A percentile compares a stretch with the other conserved stretches of the same genome.
Conservation (phyloP, 345 rosid species). For the Melaleuca quinquenervia region DNA sequence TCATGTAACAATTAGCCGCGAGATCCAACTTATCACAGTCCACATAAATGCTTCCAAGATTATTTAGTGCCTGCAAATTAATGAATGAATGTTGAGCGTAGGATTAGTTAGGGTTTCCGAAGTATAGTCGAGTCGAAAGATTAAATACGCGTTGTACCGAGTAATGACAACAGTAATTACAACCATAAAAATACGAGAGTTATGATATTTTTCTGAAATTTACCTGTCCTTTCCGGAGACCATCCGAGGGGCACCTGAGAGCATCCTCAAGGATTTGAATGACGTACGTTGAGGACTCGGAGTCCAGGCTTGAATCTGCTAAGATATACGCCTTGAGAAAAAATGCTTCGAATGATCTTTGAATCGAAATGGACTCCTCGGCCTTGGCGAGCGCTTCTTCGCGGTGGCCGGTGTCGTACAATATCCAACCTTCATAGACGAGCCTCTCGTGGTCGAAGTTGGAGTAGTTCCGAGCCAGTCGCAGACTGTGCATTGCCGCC, state of each 20-base stretch:
- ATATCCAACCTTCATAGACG: conserved; percentile 94
- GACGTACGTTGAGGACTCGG: conserved; percentile 55
- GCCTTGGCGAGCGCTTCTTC: conserved; percentile 95
- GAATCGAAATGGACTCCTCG: conserved; percentile 70
- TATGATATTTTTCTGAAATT: conserved; percentile 1
- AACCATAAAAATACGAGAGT: neutral
- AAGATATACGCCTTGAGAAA: conserved; percentile 92
- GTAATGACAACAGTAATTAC: no score
- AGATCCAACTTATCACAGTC: conserved; percentile 86
- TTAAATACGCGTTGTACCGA: neutral
- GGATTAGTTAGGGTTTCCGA: neutral
- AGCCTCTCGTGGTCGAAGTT: conserved; percentile 77
- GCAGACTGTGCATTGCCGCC: conserved; percentile 86
- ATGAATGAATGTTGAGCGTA: neutral
- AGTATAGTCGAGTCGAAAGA: neutral
- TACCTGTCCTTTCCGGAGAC: conserved; percentile 99
- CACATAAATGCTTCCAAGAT: conserved; percentile 76
- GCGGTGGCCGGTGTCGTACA: conserved; percentile 86
- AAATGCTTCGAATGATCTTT: conserved; percentile 96
- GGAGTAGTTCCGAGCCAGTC: conserved; percentile 83
- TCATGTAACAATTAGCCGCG: conserved; percentile 82
- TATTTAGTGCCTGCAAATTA: conserved; percentile 71
- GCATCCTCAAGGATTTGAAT: conserved; percentile 86
- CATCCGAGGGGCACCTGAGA: conserved; percentile 92
- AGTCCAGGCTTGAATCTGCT: conserved; percentile 61